These are phyloP conservation scores for Cutaneotrichosporon cutaneum DNA, from an alignment of 1,284 basidiomycete species.

Conservation along the genomic window DNA sequence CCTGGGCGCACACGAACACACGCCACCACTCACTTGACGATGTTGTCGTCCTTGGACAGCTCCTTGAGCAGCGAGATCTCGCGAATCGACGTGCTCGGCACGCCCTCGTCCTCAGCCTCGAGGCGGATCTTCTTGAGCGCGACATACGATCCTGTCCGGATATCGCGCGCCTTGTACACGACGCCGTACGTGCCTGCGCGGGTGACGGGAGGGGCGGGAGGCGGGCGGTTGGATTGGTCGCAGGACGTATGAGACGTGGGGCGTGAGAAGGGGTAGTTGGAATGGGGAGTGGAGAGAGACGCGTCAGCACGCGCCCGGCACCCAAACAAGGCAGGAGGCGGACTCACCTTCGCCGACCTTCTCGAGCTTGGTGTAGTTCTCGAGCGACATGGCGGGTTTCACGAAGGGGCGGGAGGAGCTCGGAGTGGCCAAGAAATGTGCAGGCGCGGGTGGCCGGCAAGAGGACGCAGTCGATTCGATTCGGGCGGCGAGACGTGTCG, in stretches of 20 bases:
- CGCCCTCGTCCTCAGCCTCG: slow-evolving; percentile 91
- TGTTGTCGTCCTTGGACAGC: slow-evolving; percentile 84
- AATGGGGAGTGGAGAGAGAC: not conserved
- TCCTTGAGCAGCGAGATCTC: slow-evolving; percentile 97
- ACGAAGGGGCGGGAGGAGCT: too few relatives aligned
- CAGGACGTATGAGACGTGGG: too few relatives aligned
- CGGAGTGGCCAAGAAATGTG: not conserved
- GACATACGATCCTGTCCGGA: slow-evolving; percentile 73
- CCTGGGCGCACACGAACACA: not conserved
- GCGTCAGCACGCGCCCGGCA: not conserved
- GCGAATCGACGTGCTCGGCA: slow-evolving; percentile 93
- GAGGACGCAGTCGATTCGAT: too few relatives aligned
- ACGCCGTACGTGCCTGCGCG: slow-evolving; percentile 94
- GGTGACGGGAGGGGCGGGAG: not conserved
- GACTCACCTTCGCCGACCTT: slow-evolving; percentile 66
- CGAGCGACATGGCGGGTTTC: slow-evolving; percentile 43
- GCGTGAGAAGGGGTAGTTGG: not conserved
- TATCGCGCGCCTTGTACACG: slow-evolving; percentile 88
- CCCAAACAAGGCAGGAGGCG: not conserved
- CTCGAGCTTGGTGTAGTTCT: slow-evolving; percentile 67
- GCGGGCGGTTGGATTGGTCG: not conserved
- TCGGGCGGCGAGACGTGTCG: not conserved
- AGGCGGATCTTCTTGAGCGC: slow-evolving; percentile 97
- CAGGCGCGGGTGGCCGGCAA: not conserved
- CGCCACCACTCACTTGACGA: slow-evolving; percentile 62